Base-by-base conservation (phyloP, 1,139 yeast species). In the Petasospora fabianii region DNA sequence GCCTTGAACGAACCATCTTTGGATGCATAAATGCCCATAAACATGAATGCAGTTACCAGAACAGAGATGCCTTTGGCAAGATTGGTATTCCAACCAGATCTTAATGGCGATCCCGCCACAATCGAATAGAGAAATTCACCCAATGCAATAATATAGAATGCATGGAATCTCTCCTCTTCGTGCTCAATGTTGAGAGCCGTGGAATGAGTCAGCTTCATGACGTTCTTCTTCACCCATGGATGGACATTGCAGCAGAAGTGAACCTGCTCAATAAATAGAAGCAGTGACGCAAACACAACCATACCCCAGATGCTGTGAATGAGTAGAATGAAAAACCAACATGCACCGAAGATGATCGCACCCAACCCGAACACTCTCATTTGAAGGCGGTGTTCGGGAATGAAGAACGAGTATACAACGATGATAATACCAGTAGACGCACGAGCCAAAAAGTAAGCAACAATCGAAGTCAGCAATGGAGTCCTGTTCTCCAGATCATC, bases 101-200 rank as follows among this genome's bases (percentile, higher is more conserved):
- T 75, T 34, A 76, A 62, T 0, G 78, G 73, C 12, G 68, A 64
- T 1, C 59, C 58, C 3, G 79, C 73, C n/a, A 77, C 80, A n/a
- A 75, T 65, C 39, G 72, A 74, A 50, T 73, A 77, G 20, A 79
- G 60, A 48, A 75, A 80, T 49, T 80, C 85, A 20, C 86, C 86
- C 49, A 80, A 66, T 7, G 84, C 84, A 60, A 80, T 78, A 46
- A 80, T 73, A 38, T 69, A 79, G 54, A 80, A 79, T 0, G 78
- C 74, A 3, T 71, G 68, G 51, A 69, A 70, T 41, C 86, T 59
- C 54, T 80, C 86, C 16, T 76, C 82, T 51, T 77, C 84, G 51
- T 80, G 85, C 51, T 79, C 84, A 42, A 80, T 75, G 51, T 78
- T 79, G 43, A 78, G 58, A 0, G 85, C 85, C 0, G 86, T 77